phyloP scores from a whole-genome alignment of 2,329 filamentous ascomycete genomes.

The Colletotrichum sojae region DNA sequence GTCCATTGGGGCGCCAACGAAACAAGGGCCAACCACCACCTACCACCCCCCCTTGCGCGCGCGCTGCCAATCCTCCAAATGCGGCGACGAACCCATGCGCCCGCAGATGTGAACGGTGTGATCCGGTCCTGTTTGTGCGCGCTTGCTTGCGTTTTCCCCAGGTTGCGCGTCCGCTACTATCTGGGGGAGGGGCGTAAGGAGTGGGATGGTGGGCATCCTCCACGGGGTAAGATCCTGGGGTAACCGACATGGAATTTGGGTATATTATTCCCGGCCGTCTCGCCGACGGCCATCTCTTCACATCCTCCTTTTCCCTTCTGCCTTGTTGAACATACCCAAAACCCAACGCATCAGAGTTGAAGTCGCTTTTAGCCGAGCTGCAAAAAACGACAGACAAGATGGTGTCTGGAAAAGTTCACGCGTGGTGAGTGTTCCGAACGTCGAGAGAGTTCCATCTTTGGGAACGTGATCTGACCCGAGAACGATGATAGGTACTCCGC shows the following conservation, averaged over 20 bases:
- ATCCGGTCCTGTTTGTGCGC: slow-evolving; percentile 8
- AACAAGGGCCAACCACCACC: background rate
- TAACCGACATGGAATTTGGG: background rate
- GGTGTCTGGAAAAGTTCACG: slow-evolving; percentile 26
- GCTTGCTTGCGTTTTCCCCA: slow-evolving; percentile 2
- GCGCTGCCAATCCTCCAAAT: background rate
- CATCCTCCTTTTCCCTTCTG: background rate
- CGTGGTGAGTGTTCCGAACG: slow-evolving; percentile 2
- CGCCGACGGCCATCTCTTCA: background rate
- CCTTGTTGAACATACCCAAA: background rate
- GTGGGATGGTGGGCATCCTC: background rate
- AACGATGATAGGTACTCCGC: slow-evolving; percentile 66
- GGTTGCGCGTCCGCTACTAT: background rate
- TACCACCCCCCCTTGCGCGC: background rate
- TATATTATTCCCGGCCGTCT: slow-evolving; percentile 12
- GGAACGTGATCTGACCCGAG: background rate
- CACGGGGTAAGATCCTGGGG: background rate
- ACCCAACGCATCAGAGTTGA: background rate
- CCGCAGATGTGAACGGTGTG: slow-evolving; percentile 7
- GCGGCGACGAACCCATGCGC: slow-evolving; percentile 1
- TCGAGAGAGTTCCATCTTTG: background rate
- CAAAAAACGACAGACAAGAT: slow-evolving; percentile 9
- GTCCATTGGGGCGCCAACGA: slow-evolving; percentile 16
- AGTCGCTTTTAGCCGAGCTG: background rate
- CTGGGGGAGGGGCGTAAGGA: background rate